Base-by-base conservation (phyloP, 2,329 filamentous ascomycete species). In the Sporothrix sp. region DNA sequence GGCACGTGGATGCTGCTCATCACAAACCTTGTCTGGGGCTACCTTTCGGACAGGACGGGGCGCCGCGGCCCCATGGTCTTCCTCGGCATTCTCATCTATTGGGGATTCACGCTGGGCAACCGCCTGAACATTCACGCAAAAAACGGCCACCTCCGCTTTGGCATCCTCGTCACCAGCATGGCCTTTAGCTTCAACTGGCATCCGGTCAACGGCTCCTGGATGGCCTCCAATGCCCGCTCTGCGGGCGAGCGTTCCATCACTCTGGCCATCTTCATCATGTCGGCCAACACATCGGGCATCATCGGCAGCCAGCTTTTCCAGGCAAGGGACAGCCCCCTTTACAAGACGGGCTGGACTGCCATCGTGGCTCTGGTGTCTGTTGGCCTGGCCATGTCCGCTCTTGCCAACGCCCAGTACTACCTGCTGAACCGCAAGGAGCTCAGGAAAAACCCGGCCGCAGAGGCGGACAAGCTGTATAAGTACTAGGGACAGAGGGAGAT, bases 1-100 rank as follows among this genome's bases (percentile, higher is more conserved):
- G 66, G 66, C 6, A 54, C 58, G 1, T 68, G 66, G 66, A 54
- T 62, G 7, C 40, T 67, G 16, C 51, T 68, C 2, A 21, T 66
- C 1, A 56, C 59, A 18, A 68, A 65, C 38, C 20, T 68, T 2
- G 25, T 57, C 9, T 66, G 62, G 62, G 65, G 66, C 6, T 45
- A 32, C 16, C 4, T 49, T 5, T 27, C 40, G 14, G 60, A 64
- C 45, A 58, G 54, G 16, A 54, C 56, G 23, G 45, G 51, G 13
- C 51, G 50, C 21, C 51, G 63, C 14, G 62, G 63, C 1, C 56
- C 56, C 4, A 51, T 63, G 53, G 61, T 64, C 6, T 56, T 60
- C n/a, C 38, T 64, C 21, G 62, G 59, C 11, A 39, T 65, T 1
- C n/a, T 64, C 0, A 35, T 61, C 8, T 57, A 59, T 27, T 51